Evolutionary conservation across 257 asterid genomes (phyloP), one percentile per base, ranked within the genome.

Genomic region (Solanum neorickii): DNA sequence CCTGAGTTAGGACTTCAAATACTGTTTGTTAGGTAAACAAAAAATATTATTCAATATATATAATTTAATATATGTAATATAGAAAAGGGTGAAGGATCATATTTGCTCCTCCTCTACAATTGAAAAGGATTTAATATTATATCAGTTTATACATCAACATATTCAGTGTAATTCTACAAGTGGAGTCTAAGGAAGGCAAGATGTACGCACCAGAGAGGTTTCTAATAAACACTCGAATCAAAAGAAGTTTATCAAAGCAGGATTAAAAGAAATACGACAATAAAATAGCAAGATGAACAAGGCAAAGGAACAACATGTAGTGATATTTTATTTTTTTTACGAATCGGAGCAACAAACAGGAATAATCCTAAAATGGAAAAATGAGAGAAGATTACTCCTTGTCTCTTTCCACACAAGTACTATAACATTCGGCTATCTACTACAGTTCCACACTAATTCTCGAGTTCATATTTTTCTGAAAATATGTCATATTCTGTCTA

Each of bases 121-220:
- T 59, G 13, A 60, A 62, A 62, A 62, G 25, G 15, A 0, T 9
- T 62, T 62, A 66, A 65, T 65, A 25, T 65, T 25, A 5, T 60
- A 60, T 60, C 14, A 9, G 66, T 20, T 3, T 11, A 21, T 56
- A 16, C n/a, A 56, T 16, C 2, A 56, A 56, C 1, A 60, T 56
- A 56, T 0, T 0, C 2, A 0, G 2, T 20, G 11, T 56, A 20
- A 56, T 56, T 20, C 0, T 1, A 15, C 0, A 20, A 3, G 66
- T 59, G 2, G 1, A 0, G 25, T 59, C 1, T 7, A 3, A 8
- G 1, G 0, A 59, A 5, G 12, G 1, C 8, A 59, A 8, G 11
- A 8, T 20, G 2, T 59, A 59, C 3, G 2, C 1, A 20, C 2
- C 8, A 20, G 12, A 59, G 1, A 20, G 2, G 66, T 59, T 59